These are phyloP conservation scores for Knoxia roxburghii DNA, from an alignment of 257 asterid species.

Conservation along the genomic window DNA sequence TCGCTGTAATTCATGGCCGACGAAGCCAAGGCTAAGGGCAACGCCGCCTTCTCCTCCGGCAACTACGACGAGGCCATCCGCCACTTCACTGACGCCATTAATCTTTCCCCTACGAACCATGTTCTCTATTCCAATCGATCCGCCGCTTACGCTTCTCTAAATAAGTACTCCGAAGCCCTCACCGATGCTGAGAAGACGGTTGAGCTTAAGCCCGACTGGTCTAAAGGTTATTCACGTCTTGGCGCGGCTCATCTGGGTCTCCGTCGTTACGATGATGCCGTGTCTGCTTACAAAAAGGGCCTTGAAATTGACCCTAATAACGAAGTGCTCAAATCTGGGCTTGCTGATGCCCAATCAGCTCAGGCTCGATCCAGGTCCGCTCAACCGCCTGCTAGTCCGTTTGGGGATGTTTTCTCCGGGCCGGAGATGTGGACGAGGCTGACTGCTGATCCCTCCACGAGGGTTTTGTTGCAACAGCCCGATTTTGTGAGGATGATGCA, in stretches of 20 bases:
- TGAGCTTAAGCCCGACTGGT: constrained; percentile 82
- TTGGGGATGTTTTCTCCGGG: constrained; percentile 82
- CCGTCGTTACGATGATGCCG: constrained; percentile 49
- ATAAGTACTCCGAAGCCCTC: constrained; percentile 57
- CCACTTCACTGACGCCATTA: constrained; percentile 77
- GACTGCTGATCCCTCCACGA: constrained; percentile 56
- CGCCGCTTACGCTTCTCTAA: constrained; percentile 78
- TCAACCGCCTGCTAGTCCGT: constrained; percentile 33
- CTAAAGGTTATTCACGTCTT: constrained; percentile 82
- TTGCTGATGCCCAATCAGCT: constrained; percentile 68
- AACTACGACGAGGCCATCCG: constrained; percentile 52
- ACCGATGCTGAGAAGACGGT: constrained; percentile 86
- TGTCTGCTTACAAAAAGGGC: constrained; percentile 64
- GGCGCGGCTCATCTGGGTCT: constrained; percentile 85
- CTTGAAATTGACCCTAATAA: constrained; percentile 78
- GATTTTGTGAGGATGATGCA: constrained; percentile 80
- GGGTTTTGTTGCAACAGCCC: constrained; percentile 63
- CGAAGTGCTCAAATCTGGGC: constrained; percentile 77
- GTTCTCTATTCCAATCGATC: constrained; percentile 93
- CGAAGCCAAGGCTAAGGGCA: constrained; percentile 90
- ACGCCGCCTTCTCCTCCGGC: constrained; percentile 89
- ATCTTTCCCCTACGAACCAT: constrained; percentile 60
- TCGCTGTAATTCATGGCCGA: constrained; percentile 51
- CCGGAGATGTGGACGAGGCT: constrained; percentile 89
- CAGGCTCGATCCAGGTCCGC: constrained; percentile 28